phyloP scores from a whole-genome alignment of 139 green algal species.

The Chlamydomonas asymmetrica region DNA sequence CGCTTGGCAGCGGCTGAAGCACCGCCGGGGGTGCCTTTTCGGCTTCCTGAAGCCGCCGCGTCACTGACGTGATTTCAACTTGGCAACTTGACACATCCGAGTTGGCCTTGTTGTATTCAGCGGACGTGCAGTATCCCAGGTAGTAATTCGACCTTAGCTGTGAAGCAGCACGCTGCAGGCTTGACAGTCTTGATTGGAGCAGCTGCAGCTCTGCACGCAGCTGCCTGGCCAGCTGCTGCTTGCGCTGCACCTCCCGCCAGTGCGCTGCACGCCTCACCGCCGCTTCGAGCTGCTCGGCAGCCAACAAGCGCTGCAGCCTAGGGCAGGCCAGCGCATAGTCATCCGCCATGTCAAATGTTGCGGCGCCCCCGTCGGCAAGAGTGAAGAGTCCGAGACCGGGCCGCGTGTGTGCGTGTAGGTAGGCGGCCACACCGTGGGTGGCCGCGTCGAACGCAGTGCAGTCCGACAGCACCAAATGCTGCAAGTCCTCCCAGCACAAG shows the following conservation, averaged over 20 bases:
- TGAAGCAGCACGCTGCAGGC: too few relatives aligned
- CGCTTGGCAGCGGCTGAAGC: slow-evolving; percentile 47
- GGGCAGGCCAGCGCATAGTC: slow-evolving; percentile 11
- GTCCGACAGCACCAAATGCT: slow-evolving; percentile 54
- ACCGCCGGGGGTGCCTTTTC: slow-evolving; percentile 33
- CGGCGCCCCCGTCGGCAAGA: slow-evolving; percentile 1
- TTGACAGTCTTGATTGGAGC: too few relatives aligned
- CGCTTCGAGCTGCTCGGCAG: slow-evolving; percentile 28
- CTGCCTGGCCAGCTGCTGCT: slow-evolving; percentile 24
- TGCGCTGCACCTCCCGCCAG: slow-evolving; percentile 43
- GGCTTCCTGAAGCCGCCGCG: background rate
- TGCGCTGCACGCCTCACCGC: slow-evolving; percentile 12
- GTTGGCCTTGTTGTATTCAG: background rate
- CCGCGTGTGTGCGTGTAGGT: slow-evolving; percentile 29
- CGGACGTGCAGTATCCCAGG: too few relatives aligned
- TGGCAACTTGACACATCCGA: background rate
- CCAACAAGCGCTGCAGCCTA: slow-evolving; percentile 9
- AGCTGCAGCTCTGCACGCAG: background rate
- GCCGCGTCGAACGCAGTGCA: slow-evolving; percentile 26
- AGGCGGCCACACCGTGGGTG: slow-evolving; percentile 44
- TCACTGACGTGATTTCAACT: background rate
- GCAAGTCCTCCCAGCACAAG: slow-evolving; percentile 32
- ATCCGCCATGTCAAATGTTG: slow-evolving; percentile 37
- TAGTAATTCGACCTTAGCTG: too few relatives aligned
- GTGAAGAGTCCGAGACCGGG: slow-evolving; percentile 21